Conservation (phyloP, 257 asterid genomes). For the Plantago major region DNA sequence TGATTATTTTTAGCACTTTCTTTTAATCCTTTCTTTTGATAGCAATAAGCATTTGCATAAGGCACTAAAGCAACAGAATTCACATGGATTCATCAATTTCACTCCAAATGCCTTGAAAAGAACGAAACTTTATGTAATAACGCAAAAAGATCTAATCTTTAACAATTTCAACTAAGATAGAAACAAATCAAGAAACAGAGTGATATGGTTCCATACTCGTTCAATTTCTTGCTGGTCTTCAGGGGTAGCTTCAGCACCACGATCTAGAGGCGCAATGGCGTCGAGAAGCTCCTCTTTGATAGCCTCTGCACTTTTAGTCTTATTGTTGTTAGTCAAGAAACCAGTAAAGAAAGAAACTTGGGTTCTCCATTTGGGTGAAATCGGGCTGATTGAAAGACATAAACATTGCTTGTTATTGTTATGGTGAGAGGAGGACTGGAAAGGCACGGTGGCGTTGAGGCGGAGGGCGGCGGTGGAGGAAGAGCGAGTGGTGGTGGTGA, state of each 20-base stretch:
- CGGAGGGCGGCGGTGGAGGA: conserved; percentile 20
- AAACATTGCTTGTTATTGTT: not conserved
- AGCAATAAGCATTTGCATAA: too few relatives aligned
- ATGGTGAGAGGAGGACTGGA: conserved; percentile 8
- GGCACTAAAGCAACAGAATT: too few relatives aligned
- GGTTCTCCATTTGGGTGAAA: conserved; percentile 36
- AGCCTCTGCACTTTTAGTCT: conserved; percentile 41
- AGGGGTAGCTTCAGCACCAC: conserved; percentile 89
- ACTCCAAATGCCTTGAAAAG: too few relatives aligned
- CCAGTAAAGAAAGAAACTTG: conserved; percentile 41
- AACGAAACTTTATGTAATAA: too few relatives aligned
- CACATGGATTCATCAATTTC: too few relatives aligned
- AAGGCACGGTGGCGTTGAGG: conserved; percentile 10
- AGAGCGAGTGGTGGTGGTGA: conserved; percentile 9
- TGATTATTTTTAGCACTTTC: too few relatives aligned
- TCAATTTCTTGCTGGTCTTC: conserved; percentile 65
- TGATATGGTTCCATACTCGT: conserved; percentile 27
- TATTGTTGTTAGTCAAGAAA: conserved; percentile 35
- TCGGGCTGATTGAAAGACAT: not conserved
- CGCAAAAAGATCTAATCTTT: too few relatives aligned
- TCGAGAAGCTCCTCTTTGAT: conserved; percentile 75
- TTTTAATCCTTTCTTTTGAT: too few relatives aligned
- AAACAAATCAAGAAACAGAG: too few relatives aligned
- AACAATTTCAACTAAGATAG: too few relatives aligned
- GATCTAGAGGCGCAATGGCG: conserved; percentile 78